Evolutionary conservation across 2,329 filamentous ascomycete genomes (phyloP), one percentile per base, ranked within the genome.

Genomic region (Aspergillus sp.): DNA sequence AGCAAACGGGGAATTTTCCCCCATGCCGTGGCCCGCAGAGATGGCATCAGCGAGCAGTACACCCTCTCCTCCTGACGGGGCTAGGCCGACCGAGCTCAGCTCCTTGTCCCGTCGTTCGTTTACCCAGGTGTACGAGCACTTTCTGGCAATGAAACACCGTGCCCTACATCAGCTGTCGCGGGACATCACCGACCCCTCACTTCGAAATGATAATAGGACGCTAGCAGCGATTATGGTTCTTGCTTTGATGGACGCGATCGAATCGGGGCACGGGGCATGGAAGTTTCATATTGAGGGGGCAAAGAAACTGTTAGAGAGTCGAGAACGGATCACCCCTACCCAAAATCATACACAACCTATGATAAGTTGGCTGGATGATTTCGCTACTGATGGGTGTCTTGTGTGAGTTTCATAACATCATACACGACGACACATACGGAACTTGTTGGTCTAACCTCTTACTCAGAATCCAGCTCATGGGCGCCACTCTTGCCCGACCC

Each of bases 191-290:
- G 69, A 75, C 58, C 69, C 73, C 1, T 54, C 66, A 43, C 65
- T 66, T 61, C 66, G 71, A 49, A 77, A 77, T 5, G 80, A 83
- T 49, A 71, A 83, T 19, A 74, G 79, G 31, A 77, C 74, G 2
- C 62, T 84, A 52, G 80, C 79, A 17, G 77, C 80, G 0, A 81
- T 83, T 28, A 73, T 84, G 22, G 72, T 84, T 5, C 79, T 84
- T 60, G 79, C 83, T 59, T 78, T 83, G 22, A 78, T 83, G 61
- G 82, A 83, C 58, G 72, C 83, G 5, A 76, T 84, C 5, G 81
- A 83, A 63, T 84, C 82, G 0, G 82, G 82, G 15, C 78, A 76
- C 53, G 81, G 81, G 11, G 78, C 81, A 38, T 84, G 82, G 82
- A 83, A 78, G 64, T 77, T 81, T 38, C 82, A 84, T 61, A 76